A percentile compares a stretch with the other conserved stretches of the same genome.
Conservation (phyloP, 345 rosid genomes). For the Turnera subulata region DNA sequence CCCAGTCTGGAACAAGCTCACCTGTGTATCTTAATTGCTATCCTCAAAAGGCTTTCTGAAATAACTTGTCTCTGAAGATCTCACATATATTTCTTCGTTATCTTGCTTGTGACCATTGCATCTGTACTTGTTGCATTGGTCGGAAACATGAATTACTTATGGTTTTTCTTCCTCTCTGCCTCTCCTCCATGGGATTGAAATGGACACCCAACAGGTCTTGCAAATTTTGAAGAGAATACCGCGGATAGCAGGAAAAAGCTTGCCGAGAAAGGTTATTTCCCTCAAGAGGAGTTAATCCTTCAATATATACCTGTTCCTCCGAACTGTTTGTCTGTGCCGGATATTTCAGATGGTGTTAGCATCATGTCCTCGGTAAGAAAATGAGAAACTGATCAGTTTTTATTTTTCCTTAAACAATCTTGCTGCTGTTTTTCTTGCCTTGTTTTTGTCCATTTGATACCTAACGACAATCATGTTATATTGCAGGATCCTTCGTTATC, state of each 20-base stretch:
- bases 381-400: slow-evolving; percentile 7
- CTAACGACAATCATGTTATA: slow-evolving; percentile 8
- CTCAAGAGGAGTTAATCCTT: slow-evolving; percentile 85
- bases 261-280: slow-evolving; percentile 68
- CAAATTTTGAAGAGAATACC: slow-evolving; percentile 76
- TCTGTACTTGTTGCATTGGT: too few relatives aligned
- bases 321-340: slow-evolving; percentile 89
- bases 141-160: too few relatives aligned
- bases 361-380: slow-evolving; percentile 83
- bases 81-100: too few relatives aligned
- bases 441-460: slow-evolving; percentile 1
- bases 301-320: slow-evolving; percentile 88
- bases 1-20: too few relatives aligned
- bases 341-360: slow-evolving; percentile 72
- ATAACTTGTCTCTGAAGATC: too few relatives aligned
- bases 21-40: too few relatives aligned
- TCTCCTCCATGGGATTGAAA: neutral
- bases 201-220: slow-evolving; percentile 45
- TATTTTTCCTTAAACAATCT: too few relatives aligned
- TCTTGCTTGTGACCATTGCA: too few relatives aligned
- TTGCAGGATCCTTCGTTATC: slow-evolving; percentile 74
- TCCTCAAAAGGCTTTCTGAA: too few relatives aligned
- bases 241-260: slow-evolving; percentile 68
- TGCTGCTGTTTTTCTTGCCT: neutral
- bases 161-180: neutral